These are phyloP conservation scores for Plasmodium relictum DNA, from an alignment of 169 alveolate genomes.

Conservation along the genomic window DNA sequence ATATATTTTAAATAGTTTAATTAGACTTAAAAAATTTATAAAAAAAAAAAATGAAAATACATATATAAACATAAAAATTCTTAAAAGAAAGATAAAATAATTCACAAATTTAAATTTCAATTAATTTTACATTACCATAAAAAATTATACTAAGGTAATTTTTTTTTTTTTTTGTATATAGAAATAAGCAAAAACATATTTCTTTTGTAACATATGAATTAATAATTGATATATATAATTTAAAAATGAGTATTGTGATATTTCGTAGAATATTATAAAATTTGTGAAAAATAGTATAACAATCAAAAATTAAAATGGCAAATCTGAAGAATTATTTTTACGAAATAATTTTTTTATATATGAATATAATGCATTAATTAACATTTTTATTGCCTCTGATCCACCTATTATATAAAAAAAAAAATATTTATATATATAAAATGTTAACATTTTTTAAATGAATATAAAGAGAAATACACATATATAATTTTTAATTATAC, in stretches of 20 bases:
- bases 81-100: not conserved
- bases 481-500: not conserved
- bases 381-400: slow-evolving; percentile 55
- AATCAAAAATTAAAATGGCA: slow-evolving; percentile 53
- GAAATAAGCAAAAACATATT: not conserved
- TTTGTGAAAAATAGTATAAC: not conserved
- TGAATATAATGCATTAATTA: slow-evolving; percentile 18
- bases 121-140: not conserved
- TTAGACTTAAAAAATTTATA: slow-evolving; percentile 18
- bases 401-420: slow-evolving; percentile 38
- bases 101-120: not conserved
- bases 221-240: not conserved
- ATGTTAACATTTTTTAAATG: not conserved
- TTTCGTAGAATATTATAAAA: slow-evolving; percentile 8
- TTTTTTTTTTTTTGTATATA: not conserved
- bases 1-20: not conserved
- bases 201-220: not conserved
- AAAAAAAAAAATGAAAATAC: no score
- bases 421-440: not conserved
- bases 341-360: slow-evolving; percentile 49
- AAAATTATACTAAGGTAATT: not conserved
- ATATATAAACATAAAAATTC: not conserved
- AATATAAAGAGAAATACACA: not conserved
- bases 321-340: slow-evolving; percentile 66
- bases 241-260: not conserved